Evolutionary conservation across 768 basidiomycete species (phyloP).

Genomic region (Suillus placidus): DNA sequence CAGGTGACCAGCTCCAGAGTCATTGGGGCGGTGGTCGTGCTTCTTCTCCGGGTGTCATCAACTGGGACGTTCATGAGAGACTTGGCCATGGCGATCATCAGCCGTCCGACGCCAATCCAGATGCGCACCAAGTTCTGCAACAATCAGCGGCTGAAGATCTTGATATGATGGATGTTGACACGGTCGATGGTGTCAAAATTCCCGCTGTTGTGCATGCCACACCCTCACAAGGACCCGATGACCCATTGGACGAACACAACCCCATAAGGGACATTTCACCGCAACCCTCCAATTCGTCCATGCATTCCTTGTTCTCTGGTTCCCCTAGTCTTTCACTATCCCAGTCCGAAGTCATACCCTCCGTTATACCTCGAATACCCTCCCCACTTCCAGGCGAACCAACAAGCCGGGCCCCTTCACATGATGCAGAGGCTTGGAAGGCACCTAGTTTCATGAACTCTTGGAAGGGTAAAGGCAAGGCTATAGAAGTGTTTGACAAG

Average conservation of each 20-base stretch:
- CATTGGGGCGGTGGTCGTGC: not conserved
- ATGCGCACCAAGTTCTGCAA: not conserved
- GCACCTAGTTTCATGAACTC: conserved; percentile 33
- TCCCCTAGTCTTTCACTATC: conserved; percentile 4
- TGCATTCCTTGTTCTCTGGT: conserved; percentile 34
- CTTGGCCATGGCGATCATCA: not conserved
- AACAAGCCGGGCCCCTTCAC: conserved; percentile 14
- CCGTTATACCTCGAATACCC: not conserved
- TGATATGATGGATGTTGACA: not conserved
- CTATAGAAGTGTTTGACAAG: not conserved
- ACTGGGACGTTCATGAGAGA: not conserved
- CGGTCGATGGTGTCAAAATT: conserved; percentile 13
- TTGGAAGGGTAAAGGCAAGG: conserved; percentile 15
- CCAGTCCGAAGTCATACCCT: not conserved
- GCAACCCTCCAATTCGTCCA: conserved; percentile 14
- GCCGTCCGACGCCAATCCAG: not conserved
- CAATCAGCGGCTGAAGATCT: not conserved
- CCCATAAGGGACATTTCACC: not conserved
- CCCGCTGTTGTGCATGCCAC: conserved; percentile 5
- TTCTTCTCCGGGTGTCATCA: not conserved
- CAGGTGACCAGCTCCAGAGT: conserved; percentile 5
- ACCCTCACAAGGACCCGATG: not conserved
- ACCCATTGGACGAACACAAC: not conserved
- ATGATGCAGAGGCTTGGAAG: conserved; percentile 35
- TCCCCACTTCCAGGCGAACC: conserved; percentile 1